These are phyloP conservation scores for Sugiyamaella mastotermitis DNA, from an alignment of 805 yeast genomes.

Conservation along the genomic window DNA sequence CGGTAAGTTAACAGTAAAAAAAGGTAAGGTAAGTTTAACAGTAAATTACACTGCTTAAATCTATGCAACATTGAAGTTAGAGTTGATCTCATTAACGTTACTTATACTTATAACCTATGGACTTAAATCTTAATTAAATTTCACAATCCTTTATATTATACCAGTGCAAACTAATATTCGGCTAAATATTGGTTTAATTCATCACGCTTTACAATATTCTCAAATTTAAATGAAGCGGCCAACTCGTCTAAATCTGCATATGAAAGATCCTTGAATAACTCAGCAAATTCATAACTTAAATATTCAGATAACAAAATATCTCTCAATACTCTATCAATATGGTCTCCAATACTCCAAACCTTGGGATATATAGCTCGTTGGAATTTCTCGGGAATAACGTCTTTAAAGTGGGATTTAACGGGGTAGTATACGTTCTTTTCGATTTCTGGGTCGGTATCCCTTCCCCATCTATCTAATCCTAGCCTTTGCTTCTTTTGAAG, in stretches of 20 bases:
- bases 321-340: slow-evolving; percentile 36
- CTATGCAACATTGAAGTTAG: neutral
- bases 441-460: slow-evolving; percentile 37
- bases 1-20: too few species aligned
- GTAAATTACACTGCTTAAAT: neutral
- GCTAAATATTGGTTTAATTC: slow-evolving; percentile 32
- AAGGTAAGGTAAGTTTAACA: neutral
- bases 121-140: too few species aligned
- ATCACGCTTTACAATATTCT: slow-evolving; percentile 39
- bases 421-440: slow-evolving; percentile 34
- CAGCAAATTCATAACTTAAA: slow-evolving; percentile 42
- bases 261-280: slow-evolving; percentile 35
- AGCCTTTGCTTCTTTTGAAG: slow-evolving; percentile 38
- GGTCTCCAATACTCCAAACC: slow-evolving; percentile 23
- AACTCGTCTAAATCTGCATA: slow-evolving; percentile 45
- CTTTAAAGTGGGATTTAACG: slow-evolving; percentile 34
- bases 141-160: too few species aligned
- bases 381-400: slow-evolving; percentile 37
- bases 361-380: slow-evolving; percentile 39
- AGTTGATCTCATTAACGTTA: too few species aligned
- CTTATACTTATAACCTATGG: too few species aligned
- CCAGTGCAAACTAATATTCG: slow-evolving; percentile 14
- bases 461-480: slow-evolving; percentile 48
- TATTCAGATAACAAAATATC: slow-evolving; percentile 41
- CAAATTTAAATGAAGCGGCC: slow-evolving; percentile 47